Percentiles rank a stretch among this genome's conserved stretches.
Conservation (phyloP, 2,329 filamentous ascomycete genomes). For the Fusarium setosum region DNA sequence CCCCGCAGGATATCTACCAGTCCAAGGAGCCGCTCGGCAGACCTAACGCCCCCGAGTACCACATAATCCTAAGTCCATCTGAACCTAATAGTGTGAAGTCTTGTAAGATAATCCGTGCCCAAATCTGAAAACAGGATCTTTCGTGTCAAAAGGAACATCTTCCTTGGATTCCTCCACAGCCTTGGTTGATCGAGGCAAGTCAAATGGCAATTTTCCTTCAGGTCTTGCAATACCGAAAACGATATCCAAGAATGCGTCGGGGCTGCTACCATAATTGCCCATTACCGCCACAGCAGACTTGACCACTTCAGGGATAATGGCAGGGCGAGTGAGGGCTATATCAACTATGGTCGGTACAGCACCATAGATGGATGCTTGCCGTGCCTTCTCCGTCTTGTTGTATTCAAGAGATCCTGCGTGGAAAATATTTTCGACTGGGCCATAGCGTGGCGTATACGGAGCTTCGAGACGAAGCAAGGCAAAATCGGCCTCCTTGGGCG, state of each 20-base stretch:
- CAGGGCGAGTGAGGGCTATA: conserved; percentile 54
- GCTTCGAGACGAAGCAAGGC: conserved; percentile 54
- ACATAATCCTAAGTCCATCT: too few relatives aligned
- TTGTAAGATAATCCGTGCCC: conserved; percentile 36
- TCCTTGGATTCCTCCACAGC: conserved; percentile 48
- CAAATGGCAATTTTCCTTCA: conserved; percentile 34
- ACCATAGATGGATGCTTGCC: conserved; percentile 47
- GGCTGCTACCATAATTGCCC: conserved; percentile 52
- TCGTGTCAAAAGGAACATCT: conserved; percentile 42
- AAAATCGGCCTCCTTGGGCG: conserved; percentile 52
- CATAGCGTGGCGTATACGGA: conserved; percentile 48
- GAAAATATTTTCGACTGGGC: conserved; percentile 48
- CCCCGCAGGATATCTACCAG: too few relatives aligned
- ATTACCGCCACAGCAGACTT: conserved; percentile 51
- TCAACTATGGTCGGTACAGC: conserved; percentile 55
- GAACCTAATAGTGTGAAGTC: too few relatives aligned
- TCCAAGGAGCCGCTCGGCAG: too few relatives aligned
- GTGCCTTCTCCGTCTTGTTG: conserved; percentile 38
- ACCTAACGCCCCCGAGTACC: too few relatives aligned
- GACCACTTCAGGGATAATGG: conserved; percentile 54
- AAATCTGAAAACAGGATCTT: conserved; percentile 40
- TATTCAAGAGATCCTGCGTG: conserved; percentile 54
- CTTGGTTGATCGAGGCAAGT: conserved; percentile 52
- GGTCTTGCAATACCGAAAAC: conserved; percentile 49
- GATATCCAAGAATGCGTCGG: conserved; percentile 56